Evolutionary conservation across 805 yeast genomes (phyloP).

Genomic region (Candida manassasensis): DNA sequence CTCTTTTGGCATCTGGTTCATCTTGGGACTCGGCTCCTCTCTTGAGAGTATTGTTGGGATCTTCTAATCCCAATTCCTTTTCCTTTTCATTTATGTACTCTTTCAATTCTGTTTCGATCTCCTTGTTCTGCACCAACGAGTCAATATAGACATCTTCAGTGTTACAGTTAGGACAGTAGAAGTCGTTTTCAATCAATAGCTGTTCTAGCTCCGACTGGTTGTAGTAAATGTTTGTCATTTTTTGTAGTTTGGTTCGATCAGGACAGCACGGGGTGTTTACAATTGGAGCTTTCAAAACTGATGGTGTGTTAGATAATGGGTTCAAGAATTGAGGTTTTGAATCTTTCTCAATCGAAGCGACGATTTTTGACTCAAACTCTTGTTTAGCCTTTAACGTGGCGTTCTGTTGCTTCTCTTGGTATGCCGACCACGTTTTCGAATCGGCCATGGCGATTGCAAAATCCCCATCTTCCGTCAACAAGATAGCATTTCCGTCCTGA

Average conservation of each 20-base stretch:
- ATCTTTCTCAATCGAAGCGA: constrained; percentile 28
- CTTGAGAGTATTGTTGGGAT: constrained; percentile 21
- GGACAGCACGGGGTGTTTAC: constrained; percentile 82
- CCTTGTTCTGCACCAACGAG: constrained; percentile 57
- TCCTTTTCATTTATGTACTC: constrained; percentile 40
- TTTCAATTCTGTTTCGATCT: constrained; percentile 50
- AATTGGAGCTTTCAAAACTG: constrained; percentile 60
- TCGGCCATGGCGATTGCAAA: constrained; percentile 97
- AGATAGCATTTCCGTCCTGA: constrained; percentile 51
- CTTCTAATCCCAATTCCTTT: constrained; percentile 30
- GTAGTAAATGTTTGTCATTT: constrained; percentile 40
- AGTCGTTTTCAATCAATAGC: constrained; percentile 71
- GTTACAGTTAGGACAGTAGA: constrained; percentile 85
- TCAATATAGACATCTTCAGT: constrained; percentile 73
- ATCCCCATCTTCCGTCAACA: constrained; percentile 93
- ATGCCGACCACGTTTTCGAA: constrained; percentile 81
- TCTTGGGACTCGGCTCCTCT: constrained; percentile 12
- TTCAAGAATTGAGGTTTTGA: constrained; percentile 49
- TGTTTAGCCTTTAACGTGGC: constrained; percentile 45
- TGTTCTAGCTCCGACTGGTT: constrained; percentile 35
- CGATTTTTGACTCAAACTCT: constrained; percentile 43
- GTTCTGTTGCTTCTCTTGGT: constrained; percentile 62
- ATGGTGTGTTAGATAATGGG: constrained; percentile 44
- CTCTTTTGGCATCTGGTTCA: constrained; percentile 16
- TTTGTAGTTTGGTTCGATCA: constrained; percentile 50